Evolutionary conservation across 225 moss, liverwort and hornwort genomes (phyloP), one percentile per base, ranked within the genome.

Genomic region (Physcomitrium patens): DNA sequence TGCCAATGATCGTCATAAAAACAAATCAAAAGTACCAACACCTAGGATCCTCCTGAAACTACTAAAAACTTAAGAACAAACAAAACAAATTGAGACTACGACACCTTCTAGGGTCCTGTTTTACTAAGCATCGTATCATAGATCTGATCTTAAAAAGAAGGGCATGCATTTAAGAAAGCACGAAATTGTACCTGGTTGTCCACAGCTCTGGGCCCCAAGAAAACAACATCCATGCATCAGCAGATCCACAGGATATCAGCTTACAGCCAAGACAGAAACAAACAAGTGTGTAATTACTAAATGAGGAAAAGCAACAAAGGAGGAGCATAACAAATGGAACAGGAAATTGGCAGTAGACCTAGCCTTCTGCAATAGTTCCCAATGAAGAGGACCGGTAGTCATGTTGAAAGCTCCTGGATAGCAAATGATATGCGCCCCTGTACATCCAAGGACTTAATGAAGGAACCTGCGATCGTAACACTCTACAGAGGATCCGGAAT

Each of bases 391-490:
- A 68, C 93, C 90, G 28, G 89, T 90, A 28, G 85, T 90, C 89
- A 93, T 93, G 80, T 89, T 93, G 77, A 90, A 93, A 10, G 93
- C 90, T 65, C 89, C 93, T 41, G 87, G 93, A 71, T 93, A 93
- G 56, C 88, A 90, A 74, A 93, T 90, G 73, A 93, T 62, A 67
- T 93, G 93, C 20, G 84, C 89, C 72, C 90, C 90, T 92, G 84
- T 54, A 52, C 67, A 69, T 62, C 50, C 26, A 60, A 8, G 60
- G 47, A 10, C 0, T 7, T 57, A 42, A 18, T 24, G 10, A 50
- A 63, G 31, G 22, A 59, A 11, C 43, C 16, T 57, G 24, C 31
- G 1, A 45, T 22, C 18, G 46, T 71, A 71, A 23, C 56, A 23
- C 41, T 20, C 10, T 56, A 10, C 69, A 59, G 41, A 37, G 63